Conservation (phyloP, 768 basidiomycete genomes). For the Termitomyces titanicus region DNA sequence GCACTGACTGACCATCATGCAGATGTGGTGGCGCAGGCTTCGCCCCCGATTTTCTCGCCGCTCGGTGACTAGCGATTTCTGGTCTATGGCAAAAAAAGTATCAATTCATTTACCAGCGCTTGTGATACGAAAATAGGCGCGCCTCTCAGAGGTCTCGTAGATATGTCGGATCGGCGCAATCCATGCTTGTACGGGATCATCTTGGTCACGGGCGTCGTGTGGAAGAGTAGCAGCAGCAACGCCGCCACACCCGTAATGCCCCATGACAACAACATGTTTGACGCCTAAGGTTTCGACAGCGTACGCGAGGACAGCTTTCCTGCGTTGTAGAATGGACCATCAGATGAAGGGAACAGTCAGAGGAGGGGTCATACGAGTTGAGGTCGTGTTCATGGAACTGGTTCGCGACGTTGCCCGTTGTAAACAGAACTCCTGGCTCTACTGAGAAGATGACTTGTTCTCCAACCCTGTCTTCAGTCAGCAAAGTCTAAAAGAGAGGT, state of each 20-base stretch:
- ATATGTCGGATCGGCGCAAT: conserved; percentile 36
- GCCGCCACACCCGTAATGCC: conserved; percentile 42
- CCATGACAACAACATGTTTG: conserved; percentile 39
- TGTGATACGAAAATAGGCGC: not conserved
- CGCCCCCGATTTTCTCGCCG: conserved; percentile 12
- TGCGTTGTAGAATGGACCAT: conserved; percentile 1
- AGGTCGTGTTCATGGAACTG: conserved; percentile 32
- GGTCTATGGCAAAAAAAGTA: conserved; percentile 14
- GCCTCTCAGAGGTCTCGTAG: conserved; percentile 32
- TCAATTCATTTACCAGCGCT: not conserved
- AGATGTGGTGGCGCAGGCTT: conserved; percentile 29
- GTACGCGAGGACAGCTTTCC: conserved; percentile 34
- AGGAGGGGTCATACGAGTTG: conserved; percentile 26
- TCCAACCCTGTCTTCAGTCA: conserved; percentile 18
- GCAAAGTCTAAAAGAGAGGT: not conserved
- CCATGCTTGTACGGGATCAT: conserved; percentile 36
- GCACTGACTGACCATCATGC: conserved; percentile 17
- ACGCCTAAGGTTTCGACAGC: conserved; percentile 33
- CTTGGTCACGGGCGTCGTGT: conserved; percentile 1
- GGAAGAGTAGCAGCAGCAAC: conserved; percentile 28
- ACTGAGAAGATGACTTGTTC: conserved; percentile 36
- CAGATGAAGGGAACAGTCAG: not conserved
- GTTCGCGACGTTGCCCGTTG: conserved; percentile 37
- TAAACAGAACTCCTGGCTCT: conserved; percentile 35
- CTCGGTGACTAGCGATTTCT: conserved; percentile 33